Base-by-base conservation (phyloP, 148 eudicot genomes). In the Persicaria tinctoria region DNA sequence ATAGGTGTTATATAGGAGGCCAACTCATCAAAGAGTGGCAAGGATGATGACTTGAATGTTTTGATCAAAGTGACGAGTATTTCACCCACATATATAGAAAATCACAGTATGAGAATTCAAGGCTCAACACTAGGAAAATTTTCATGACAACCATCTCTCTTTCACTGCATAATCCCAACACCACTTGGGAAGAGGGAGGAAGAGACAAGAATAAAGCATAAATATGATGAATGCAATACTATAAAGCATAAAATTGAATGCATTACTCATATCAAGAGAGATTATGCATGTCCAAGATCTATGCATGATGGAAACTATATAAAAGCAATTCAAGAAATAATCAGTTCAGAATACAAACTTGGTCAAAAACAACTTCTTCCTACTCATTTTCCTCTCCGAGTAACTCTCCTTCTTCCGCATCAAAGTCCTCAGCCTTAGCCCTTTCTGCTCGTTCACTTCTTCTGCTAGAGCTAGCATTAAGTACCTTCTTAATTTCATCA, bases 401-500 rank as follows among this genome's bases (percentile, higher is more conserved):
- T 80, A 95, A 68, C 80, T 92, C 97, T 47, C 93, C 92, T 83
- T 95, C 98, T 85, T 95, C 98, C 13, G 97, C 97, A 85, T 95
- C 98, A 75, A 95, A 95, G 75, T 95, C 98, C 86, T 95, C 98
- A 47, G 98, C 97, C 77, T 90, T 90, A 73, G 93, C 87, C 80
- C 98, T 92, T 80, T 95, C 96, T 2, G 89, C 87, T 79, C 98
- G 79, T 74, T 90, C 96, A 70, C 84, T 75, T 77, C 88, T 92
- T 80, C 98, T 89, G 81, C 90, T 89, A 80, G 97, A 89, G 82
- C 98, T 95, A 38, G 97, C 98, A 76, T 96, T 92, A 59, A 95
- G 87, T 46, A 90, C 97, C 81, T 87, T 96, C 75, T 95, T 95
- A 41, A 95, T 85, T 84, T 95, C 98, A 83, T 92, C 93, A 75